Percentiles rank a stretch among this genome's conserved stretches.
phyloP scores from a whole-genome alignment of 2,329 filamentous ascomycete species.

The Thielaviopsis populi region DNA sequence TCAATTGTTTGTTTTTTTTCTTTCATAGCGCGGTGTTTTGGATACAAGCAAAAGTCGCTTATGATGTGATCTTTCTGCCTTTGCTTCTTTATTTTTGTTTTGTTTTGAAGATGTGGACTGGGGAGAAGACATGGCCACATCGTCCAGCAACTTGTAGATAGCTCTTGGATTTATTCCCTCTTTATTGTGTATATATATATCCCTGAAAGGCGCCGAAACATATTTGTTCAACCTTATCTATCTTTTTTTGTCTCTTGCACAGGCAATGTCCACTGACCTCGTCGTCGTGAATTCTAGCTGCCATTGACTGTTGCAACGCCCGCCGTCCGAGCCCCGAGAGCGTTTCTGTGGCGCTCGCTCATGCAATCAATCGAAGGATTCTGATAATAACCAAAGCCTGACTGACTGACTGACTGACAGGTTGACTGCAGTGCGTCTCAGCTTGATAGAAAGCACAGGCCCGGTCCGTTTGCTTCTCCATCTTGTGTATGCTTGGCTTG shows the following conservation, averaged over 20 bases:
- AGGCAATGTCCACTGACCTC: background rate
- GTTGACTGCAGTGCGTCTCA: background rate
- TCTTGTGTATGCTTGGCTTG: background rate
- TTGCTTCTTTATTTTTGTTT: background rate
- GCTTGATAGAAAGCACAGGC: background rate
- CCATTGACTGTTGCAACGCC: background rate
- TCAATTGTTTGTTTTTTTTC: conserved; percentile 6
- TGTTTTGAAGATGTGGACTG: background rate
- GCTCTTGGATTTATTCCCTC: background rate
- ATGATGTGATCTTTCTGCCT: background rate
- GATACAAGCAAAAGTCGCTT: background rate
- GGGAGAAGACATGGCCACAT: background rate
- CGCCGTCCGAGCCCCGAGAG: background rate
- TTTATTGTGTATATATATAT: conserved; percentile 5
- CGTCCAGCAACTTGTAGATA: background rate
- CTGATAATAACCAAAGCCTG: background rate
- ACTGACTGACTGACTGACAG: background rate
- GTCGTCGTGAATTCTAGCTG: background rate
- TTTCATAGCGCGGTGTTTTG: conserved; percentile 5
- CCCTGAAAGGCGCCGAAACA: background rate
- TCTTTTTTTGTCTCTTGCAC: background rate
- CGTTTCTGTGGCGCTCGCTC: no score
- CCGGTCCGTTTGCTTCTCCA: background rate
- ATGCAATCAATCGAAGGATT: background rate
- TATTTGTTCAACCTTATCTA: background rate